Conservation (phyloP, 2,329 filamentous ascomycete genomes). For the Ophiostoma fasciatum region DNA sequence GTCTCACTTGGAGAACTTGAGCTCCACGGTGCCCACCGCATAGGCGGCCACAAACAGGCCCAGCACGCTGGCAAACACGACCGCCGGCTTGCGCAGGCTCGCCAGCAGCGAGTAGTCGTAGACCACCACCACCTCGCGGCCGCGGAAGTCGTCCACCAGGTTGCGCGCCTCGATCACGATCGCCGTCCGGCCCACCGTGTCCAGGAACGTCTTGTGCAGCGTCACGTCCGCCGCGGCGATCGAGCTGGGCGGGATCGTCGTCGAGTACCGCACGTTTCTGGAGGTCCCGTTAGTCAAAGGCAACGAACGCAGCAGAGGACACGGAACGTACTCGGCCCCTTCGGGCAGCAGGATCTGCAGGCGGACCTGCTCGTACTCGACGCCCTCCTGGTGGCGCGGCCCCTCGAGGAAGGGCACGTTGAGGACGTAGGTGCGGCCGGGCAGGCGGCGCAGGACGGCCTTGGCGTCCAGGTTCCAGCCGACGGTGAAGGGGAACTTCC, state of each 20-base stretch:
- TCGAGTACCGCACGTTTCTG: constrained; percentile 70
- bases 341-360: constrained; percentile 80
- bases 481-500: constrained; percentile 95
- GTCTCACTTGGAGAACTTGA: constrained; percentile 63
- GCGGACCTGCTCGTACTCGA: constrained; percentile 71
- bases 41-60: constrained; percentile 62
- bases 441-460: constrained; percentile 54
- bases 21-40: constrained; percentile 62
- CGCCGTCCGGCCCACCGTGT: constrained; percentile 76
- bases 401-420: constrained; percentile 91
- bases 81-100: constrained; percentile 70
- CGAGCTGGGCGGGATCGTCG: constrained; percentile 49
- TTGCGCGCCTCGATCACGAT: constrained; percentile 71
- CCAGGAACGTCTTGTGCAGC: constrained; percentile 80
- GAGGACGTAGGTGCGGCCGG: constrained; percentile 61
- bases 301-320: neutral
- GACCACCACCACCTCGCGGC: constrained; percentile 68
- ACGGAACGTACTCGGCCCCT: constrained; percentile 53
- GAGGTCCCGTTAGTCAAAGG: constrained; percentile 22
- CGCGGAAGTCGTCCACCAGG: constrained; percentile 78
- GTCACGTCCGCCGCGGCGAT: constrained; percentile 44
- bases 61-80: constrained; percentile 60
- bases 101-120: constrained; percentile 72
- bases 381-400: constrained; percentile 68
- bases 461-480: constrained; percentile 86